phyloP scores from a whole-genome alignment of 768 basidiomycete species.

The Serendipita sp. region DNA sequence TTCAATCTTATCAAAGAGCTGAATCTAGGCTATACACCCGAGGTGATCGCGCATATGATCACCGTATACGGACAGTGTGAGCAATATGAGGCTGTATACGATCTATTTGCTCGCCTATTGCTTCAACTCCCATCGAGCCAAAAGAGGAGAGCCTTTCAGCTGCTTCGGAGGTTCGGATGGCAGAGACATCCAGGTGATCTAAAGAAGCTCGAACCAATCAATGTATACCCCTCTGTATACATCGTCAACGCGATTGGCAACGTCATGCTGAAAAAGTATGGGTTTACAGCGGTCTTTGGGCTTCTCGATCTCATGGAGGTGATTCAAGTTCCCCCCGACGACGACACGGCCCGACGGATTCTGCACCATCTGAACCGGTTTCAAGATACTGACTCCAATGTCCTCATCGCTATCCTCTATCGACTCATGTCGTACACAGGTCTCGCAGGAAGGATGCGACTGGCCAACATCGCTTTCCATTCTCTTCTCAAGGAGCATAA shows the following conservation, averaged over 20 bases:
- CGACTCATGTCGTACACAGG: neutral
- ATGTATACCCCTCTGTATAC: conserved; percentile 21
- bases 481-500: neutral
- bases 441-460: neutral
- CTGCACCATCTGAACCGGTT: neutral
- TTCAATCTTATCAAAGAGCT: neutral
- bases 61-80: neutral
- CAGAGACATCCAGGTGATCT: neutral
- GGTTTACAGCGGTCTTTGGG: conserved; percentile 31
- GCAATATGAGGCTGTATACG: neutral
- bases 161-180: neutral
- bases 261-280: conserved; percentile 32
- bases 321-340: neutral
- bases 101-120: neutral
- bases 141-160: neutral
- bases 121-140: neutral
- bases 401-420: neutral
- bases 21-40: neutral
- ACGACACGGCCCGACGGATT: neutral
- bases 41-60: neutral
- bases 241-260: conserved; percentile 49
- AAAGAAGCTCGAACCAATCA: too few species aligned
- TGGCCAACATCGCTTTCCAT: neutral
- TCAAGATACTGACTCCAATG: neutral
- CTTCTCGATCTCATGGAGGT: conserved; percentile 28